Conservation (phyloP, 2,329 filamentous ascomycete species). For the Fragosphaeria purpurea region DNA sequence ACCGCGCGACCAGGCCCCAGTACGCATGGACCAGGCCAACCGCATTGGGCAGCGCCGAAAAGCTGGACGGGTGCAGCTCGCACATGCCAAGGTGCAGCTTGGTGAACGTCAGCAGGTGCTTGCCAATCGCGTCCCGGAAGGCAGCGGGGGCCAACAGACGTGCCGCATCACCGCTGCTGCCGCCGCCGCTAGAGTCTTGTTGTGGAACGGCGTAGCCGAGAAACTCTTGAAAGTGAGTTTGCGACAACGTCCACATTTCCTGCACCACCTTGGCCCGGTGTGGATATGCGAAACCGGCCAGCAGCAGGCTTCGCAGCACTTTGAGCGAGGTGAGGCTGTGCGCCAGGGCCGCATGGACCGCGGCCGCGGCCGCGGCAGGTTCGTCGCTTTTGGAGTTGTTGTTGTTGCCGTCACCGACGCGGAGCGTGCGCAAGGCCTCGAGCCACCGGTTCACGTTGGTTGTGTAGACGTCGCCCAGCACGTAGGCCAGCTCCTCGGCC, state of each 20-base stretch:
- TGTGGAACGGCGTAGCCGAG: slow-evolving; percentile 47
- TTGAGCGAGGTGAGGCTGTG: slow-evolving; percentile 74
- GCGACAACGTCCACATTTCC: slow-evolving; percentile 70
- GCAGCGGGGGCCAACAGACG: slow-evolving; percentile 28
- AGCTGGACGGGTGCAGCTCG: slow-evolving; percentile 67
- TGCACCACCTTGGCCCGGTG: slow-evolving; percentile 67
- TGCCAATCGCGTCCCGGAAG: slow-evolving; percentile 60
- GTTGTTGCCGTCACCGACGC: background rate
- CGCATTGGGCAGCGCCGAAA: slow-evolving; percentile 71
- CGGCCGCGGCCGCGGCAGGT: slow-evolving; percentile 24
- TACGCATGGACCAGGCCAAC: slow-evolving; percentile 70
- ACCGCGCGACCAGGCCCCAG: slow-evolving; percentile 70
- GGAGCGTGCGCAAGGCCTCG: slow-evolving; percentile 45
- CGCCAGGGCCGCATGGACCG: slow-evolving; percentile 54
- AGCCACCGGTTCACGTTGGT: slow-evolving; percentile 63
- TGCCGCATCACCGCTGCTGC: slow-evolving; percentile 27
- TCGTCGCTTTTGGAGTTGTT: slow-evolving; percentile 30
- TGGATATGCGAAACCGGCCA: slow-evolving; percentile 75
- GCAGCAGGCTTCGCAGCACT: slow-evolving; percentile 65
- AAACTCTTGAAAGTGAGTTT: slow-evolving; percentile 68
- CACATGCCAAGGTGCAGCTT: slow-evolving; percentile 89
- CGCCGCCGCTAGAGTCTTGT: slow-evolving; percentile 13
- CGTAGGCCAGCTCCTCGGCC: slow-evolving; percentile 73
- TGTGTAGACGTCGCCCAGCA: slow-evolving; percentile 69
- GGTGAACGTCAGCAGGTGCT: slow-evolving; percentile 79